These are phyloP conservation scores for Auricularia sp. DNA, from an alignment of 768 basidiomycete species.

Conservation along the genomic window DNA sequence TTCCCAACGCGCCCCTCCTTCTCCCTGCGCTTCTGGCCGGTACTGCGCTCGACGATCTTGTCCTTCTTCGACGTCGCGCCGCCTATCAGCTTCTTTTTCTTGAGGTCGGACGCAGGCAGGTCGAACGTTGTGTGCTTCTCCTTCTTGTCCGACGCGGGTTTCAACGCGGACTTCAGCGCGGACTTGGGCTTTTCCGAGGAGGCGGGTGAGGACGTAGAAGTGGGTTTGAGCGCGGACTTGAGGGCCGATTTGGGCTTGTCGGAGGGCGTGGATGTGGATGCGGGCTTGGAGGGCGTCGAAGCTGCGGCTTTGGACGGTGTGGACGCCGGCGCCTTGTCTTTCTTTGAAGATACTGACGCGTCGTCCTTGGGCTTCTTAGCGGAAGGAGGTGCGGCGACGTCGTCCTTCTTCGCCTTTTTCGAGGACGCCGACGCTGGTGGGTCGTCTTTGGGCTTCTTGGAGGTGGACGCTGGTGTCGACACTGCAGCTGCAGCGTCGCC, in stretches of 20 bases:
- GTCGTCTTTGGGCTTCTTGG: slow-evolving; percentile 7
- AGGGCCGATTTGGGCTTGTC: slow-evolving; percentile 12
- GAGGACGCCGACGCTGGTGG: slow-evolving; percentile 1
- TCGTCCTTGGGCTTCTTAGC: background rate
- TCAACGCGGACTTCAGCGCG: background rate
- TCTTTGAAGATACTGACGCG: background rate
- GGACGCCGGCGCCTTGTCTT: background rate
- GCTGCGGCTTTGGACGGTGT: slow-evolving; percentile 8
- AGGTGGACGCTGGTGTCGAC: background rate
- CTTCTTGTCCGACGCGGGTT: background rate
- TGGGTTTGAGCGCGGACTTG: slow-evolving; percentile 10
- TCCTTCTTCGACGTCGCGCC: slow-evolving; percentile 52
- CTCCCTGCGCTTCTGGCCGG: slow-evolving; percentile 32
- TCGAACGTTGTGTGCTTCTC: background rate
- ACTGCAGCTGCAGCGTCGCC: too few species aligned
- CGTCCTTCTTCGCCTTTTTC: background rate
- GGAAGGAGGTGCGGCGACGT: background rate
- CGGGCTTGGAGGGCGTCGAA: slow-evolving; percentile 2
- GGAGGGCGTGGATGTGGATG: slow-evolving; percentile 3
- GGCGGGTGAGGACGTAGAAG: slow-evolving; percentile 1
- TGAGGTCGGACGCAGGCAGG: slow-evolving; percentile 33
- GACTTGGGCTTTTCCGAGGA: background rate
- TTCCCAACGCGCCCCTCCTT: slow-evolving; percentile 28
- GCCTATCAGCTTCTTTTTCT: slow-evolving; percentile 38
- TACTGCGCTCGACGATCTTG: slow-evolving; percentile 25